These are phyloP conservation scores for Excoecaria agallocha DNA, from an alignment of 345 rosid genomes.

Conservation along the genomic window DNA sequence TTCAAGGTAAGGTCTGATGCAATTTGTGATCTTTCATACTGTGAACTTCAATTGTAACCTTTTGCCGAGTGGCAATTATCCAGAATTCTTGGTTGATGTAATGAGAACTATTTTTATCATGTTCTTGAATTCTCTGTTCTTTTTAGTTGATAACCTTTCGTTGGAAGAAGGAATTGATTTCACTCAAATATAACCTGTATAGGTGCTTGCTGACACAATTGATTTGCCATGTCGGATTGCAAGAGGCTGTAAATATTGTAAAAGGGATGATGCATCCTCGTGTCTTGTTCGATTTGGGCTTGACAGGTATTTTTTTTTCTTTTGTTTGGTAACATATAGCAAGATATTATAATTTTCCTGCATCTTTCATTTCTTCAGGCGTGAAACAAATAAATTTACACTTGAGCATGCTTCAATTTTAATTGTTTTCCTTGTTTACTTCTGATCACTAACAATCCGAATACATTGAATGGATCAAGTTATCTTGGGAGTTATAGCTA, in stretches of 20 bases:
- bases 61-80: background rate
- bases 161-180: constrained; percentile 7
- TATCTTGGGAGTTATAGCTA: background rate
- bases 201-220: constrained; percentile 91
- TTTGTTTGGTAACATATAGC: background rate
- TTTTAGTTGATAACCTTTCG: constrained; percentile 1
- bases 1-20: constrained; percentile 58
- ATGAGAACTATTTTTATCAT: background rate
- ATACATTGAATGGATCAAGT: background rate
- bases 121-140: background rate
- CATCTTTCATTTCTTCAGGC: background rate
- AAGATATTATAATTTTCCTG: no score
- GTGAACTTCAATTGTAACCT: background rate
- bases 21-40: background rate
- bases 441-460: background rate
- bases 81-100: background rate
- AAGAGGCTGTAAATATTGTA: constrained; percentile 94
- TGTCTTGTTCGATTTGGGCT: constrained; percentile 95
- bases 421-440: constrained; percentile 1
- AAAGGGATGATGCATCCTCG: constrained; percentile 80
- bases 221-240: constrained; percentile 99
- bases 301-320: constrained; percentile 56
- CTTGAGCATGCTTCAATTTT: background rate
- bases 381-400: background rate
- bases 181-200: constrained; percentile 25